Conservation (phyloP, 2,329 filamentous ascomycete species). For the Fusarium caatingaense region DNA sequence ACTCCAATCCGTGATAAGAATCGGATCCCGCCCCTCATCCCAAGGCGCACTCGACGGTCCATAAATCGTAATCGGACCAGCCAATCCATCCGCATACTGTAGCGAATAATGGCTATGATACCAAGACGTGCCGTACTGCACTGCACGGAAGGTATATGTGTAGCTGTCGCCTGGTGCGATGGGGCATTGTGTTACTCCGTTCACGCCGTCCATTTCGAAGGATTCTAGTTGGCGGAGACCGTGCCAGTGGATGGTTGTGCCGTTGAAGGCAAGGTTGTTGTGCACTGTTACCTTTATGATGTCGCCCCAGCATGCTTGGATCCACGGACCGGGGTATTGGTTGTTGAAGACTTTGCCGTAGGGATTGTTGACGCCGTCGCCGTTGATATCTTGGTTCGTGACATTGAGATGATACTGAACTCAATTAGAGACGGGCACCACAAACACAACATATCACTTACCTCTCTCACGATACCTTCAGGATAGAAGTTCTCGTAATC, state of each 20-base stretch:
- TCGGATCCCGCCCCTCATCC: slow-evolving; percentile 8
- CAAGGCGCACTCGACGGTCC: slow-evolving; percentile 17
- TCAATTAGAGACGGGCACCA: too few species aligned
- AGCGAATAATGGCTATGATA: slow-evolving; percentile 43
- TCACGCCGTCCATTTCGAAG: slow-evolving; percentile 42
- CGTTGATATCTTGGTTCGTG: slow-evolving; percentile 13
- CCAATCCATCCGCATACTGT: slow-evolving; percentile 41
- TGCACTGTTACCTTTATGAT: slow-evolving; percentile 15
- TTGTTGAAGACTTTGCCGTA: slow-evolving; percentile 39
- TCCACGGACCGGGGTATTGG: slow-evolving; percentile 45
- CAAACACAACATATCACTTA: neutral
- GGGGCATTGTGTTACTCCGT: slow-evolving; percentile 39
- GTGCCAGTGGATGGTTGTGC: slow-evolving; percentile 43
- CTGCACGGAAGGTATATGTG: slow-evolving; percentile 34
- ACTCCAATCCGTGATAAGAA: slow-evolving; percentile 17
- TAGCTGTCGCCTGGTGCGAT: slow-evolving; percentile 34
- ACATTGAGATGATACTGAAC: slow-evolving; percentile 1
- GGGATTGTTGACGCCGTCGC: slow-evolving; percentile 6
- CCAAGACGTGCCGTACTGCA: slow-evolving; percentile 42
- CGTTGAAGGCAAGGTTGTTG: slow-evolving; percentile 15
- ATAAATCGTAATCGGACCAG: slow-evolving; percentile 30
- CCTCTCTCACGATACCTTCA: slow-evolving; percentile 1
- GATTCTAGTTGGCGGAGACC: slow-evolving; percentile 37
- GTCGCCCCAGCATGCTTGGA: slow-evolving; percentile 48
- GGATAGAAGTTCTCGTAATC: slow-evolving; percentile 23